phyloP scores from a whole-genome alignment of 768 basidiomycete genomes.

The Lactarius pseudohatsudake region DNA sequence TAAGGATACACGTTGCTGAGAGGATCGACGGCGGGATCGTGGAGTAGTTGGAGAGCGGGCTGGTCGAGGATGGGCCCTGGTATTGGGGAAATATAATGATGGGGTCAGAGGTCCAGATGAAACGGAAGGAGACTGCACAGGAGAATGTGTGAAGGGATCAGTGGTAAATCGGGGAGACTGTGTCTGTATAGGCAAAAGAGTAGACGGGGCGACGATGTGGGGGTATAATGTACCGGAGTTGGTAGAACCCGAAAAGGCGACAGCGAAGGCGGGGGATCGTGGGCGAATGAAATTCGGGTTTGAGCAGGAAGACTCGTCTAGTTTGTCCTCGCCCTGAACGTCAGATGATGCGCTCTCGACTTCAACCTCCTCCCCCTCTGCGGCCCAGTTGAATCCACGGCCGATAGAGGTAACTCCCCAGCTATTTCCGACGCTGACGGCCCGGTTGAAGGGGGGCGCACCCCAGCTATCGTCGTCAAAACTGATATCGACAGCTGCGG shows the following conservation, averaged over 20 bases:
- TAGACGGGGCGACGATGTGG: conserved; percentile 21
- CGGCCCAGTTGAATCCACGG: conserved; percentile 73
- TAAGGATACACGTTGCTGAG: conserved; percentile 81
- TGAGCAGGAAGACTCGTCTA: conserved; percentile 14
- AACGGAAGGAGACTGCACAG: conserved; percentile 32
- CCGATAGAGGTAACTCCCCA: conserved; percentile 87
- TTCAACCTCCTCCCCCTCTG: conserved; percentile 36
- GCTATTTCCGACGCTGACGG: conserved; percentile 70
- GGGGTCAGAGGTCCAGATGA: conserved; percentile 33
- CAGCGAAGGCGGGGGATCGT: conserved; percentile 27
- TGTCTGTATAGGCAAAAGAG: conserved; percentile 19
- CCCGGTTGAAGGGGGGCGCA: conserved; percentile 54
- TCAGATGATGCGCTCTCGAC: conserved; percentile 26
- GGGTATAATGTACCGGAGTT: conserved; percentile 35
- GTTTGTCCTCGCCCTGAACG: conserved; percentile 20
- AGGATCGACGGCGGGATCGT: conserved; percentile 72
- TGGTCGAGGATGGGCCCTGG: conserved; percentile 38
- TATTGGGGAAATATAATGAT: conserved; percentile 33
- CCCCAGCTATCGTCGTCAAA: conserved; percentile 72
- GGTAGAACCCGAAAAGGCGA: conserved; percentile 19
- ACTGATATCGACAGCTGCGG: conserved; percentile 53
- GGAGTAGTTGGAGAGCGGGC: conserved; percentile 51
- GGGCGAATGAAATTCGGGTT: conserved; percentile 16
- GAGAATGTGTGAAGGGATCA: conserved; percentile 35
- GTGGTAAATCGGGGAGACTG: conserved; percentile 30